phyloP scores from a whole-genome alignment of 345 rosid species.

The Syzygium oleosum region DNA sequence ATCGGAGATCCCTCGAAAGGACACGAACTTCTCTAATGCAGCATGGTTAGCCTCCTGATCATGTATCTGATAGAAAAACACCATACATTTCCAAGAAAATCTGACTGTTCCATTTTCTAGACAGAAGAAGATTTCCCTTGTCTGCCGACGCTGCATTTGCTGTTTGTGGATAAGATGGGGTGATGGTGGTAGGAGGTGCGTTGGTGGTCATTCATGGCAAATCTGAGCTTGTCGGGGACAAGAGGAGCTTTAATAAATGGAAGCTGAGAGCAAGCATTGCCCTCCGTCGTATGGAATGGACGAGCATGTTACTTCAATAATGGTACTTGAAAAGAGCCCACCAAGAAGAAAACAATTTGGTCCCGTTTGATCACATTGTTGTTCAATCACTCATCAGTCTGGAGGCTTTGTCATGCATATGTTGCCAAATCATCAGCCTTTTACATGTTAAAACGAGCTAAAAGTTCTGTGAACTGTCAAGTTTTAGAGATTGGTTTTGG shows the following conservation, averaged over 20 bases:
- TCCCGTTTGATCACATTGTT: neutral
- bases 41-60: neutral
- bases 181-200: neutral
- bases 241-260: neutral
- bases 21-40: neutral
- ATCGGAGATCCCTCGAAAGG: neutral
- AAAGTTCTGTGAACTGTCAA: neutral
- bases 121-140: neutral
- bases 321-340: neutral
- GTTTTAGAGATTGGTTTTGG: neutral
- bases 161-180: neutral
- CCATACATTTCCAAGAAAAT: neutral
- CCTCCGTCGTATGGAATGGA: neutral
- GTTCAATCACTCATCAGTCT: neutral
- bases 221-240: neutral
- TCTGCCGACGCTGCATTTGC: neutral
- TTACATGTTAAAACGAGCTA: neutral
- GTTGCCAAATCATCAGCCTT: neutral
- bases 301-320: neutral
- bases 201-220: neutral
- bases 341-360: neutral
- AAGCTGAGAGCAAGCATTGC: neutral
- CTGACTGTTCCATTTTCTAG: neutral
- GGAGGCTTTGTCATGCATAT: neutral
- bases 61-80: neutral